A percentile compares a stretch with the other conserved stretches of the same genome.
Conservation (phyloP, 257 asterid genomes). For the Petunia secreta region DNA sequence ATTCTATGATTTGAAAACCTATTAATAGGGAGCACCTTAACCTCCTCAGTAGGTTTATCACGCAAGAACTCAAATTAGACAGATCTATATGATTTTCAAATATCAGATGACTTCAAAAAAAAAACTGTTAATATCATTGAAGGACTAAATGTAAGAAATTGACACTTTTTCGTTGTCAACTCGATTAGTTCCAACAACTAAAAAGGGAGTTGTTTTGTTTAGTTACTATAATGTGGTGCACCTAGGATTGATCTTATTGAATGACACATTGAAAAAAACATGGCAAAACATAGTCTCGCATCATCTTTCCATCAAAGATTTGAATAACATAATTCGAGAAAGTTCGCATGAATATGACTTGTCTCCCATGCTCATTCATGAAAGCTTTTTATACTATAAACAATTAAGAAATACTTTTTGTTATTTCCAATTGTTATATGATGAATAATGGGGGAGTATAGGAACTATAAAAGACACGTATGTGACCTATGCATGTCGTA, state of each 20-base stretch:
- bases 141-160: not conserved
- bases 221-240: conserved; percentile 26
- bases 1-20: no score
- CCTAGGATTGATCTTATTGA: conserved; percentile 28
- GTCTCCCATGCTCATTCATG: not conserved
- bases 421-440: not conserved
- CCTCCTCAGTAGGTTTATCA: no score
- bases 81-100: no score
- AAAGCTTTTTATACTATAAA: not conserved
- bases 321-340: conserved; percentile 21
- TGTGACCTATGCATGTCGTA: conserved; percentile 11
- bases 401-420: not conserved
- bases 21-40: no score
- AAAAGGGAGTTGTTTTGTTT: not conserved
- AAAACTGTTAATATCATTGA: not conserved
- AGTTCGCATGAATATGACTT: conserved; percentile 22
- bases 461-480: not conserved
- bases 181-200: conserved; percentile 12
- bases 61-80: no score
- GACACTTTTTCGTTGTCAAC: not conserved
- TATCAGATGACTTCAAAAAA: no score
- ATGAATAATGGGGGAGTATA: not conserved
- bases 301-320: not conserved
- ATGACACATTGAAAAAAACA: conserved; percentile 17
- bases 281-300: not conserved